phyloP scores from a whole-genome alignment of 352 stramenopile species.

The Pythium angustatum region DNA sequence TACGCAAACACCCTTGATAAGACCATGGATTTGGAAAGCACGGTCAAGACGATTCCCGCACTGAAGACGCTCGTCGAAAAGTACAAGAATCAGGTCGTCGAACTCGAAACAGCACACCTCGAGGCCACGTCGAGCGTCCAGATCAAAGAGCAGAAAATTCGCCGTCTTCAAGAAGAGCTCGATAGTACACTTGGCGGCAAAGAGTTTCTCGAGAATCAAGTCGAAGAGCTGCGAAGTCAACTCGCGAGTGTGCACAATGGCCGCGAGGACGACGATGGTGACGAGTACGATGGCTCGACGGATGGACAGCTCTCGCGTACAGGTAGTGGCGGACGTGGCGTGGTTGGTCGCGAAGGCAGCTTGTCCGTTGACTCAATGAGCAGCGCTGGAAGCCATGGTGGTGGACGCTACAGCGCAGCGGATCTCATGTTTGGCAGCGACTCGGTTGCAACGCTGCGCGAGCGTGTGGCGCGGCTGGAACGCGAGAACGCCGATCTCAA shows the following conservation, averaged over 20 bases:
- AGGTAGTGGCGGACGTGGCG: conserved; percentile 2
- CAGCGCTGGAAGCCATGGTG: conserved; percentile 30
- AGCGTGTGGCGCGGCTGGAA: conserved; percentile 69
- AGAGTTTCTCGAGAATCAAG: conserved; percentile 84
- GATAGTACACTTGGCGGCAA: conserved; percentile 79
- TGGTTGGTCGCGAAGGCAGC: conserved; percentile 6
- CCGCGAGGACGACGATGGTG: conserved; percentile 38
- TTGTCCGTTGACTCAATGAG: conserved; percentile 16
- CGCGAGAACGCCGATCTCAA: conserved; percentile 75
- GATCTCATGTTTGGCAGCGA: conserved; percentile 67
- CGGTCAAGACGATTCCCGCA: conserved; percentile 83
- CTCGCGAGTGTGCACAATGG: conserved; percentile 53
- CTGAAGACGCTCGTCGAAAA: conserved; percentile 78
- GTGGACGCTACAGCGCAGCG: conserved; percentile 48
- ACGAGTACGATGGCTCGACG: conserved; percentile 10
- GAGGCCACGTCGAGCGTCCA: conserved; percentile 73
- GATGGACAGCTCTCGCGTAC: conserved; percentile 8
- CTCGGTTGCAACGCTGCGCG: conserved; percentile 52
- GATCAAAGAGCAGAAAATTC: conserved; percentile 83
- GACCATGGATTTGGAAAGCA: conserved; percentile 83
- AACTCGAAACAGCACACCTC: conserved; percentile 81
- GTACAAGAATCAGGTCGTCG: conserved; percentile 90
- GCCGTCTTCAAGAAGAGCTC: conserved; percentile 82
- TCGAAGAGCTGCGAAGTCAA: conserved; percentile 76
- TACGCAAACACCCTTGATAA: conserved; percentile 86